phyloP scores from a whole-genome alignment of 257 asterid species.

The Hygrophila difformis region DNA sequence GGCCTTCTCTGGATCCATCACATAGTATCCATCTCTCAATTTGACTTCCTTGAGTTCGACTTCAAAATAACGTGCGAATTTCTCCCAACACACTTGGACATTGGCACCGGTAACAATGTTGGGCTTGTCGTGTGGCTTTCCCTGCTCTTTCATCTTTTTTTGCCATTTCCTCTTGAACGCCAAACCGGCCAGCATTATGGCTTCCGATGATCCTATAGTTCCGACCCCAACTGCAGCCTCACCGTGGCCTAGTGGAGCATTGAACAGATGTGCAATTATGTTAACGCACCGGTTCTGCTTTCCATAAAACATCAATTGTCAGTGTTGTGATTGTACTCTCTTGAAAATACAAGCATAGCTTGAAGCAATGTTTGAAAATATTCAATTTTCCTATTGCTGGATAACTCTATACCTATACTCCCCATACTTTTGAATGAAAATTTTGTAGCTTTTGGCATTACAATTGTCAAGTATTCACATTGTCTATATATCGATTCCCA shows the following conservation, averaged over 20 bases:
- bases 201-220: constrained; percentile 81
- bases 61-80: constrained; percentile 74
- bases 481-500: too few species aligned
- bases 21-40: constrained; percentile 60
- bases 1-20: constrained; percentile 77
- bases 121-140: constrained; percentile 66
- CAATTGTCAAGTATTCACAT: too few species aligned
- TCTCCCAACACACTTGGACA: constrained; percentile 87
- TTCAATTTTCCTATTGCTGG: too few species aligned
- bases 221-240: constrained; percentile 78
- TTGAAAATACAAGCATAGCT: too few species aligned
- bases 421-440: too few species aligned
- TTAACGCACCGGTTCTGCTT: constrained; percentile 80
- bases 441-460: too few species aligned
- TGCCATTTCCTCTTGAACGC: constrained; percentile 87
- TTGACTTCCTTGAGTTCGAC: constrained; percentile 84
- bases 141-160: constrained; percentile 62
- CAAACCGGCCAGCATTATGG: constrained; percentile 79
- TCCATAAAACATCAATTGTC: background rate
- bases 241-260: constrained; percentile 59
- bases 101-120: constrained; percentile 80
- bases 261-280: constrained; percentile 69
- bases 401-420: too few species aligned
- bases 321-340: too few species aligned
- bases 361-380: too few species aligned